phyloP scores from a whole-genome alignment of 805 yeast genomes.

The Candida jianshihensis region DNA sequence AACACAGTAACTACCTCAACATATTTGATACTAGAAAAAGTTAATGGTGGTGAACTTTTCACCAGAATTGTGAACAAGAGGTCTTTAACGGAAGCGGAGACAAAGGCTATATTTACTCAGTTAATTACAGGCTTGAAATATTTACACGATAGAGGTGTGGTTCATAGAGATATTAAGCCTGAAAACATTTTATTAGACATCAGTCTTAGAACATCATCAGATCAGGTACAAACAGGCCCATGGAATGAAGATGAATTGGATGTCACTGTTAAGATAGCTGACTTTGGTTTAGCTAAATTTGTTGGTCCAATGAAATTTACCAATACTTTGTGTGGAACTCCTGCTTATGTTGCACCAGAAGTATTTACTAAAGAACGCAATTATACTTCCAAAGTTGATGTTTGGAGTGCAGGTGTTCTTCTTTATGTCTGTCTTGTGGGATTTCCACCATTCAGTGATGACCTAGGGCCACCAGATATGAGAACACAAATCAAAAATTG shows the following conservation, averaged over 20 bases:
- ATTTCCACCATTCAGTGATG: conserved; percentile 81
- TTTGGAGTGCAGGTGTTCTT: conserved; percentile 80
- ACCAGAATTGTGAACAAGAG: conserved; percentile 65
- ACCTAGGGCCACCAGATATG: conserved; percentile 73
- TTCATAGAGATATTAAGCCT: conserved; percentile 76
- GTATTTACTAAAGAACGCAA: conserved; percentile 44
- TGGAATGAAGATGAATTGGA: conserved; percentile 50
- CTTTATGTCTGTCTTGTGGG: conserved; percentile 77
- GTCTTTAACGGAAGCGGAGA: conserved; percentile 52
- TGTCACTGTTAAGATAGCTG: conserved; percentile 69
- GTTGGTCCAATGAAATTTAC: conserved; percentile 71
- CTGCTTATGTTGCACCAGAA: conserved; percentile 85
- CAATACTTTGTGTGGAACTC: conserved; percentile 78
- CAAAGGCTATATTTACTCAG: conserved; percentile 57
- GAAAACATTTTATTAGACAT: conserved; percentile 58
- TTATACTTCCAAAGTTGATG: conserved; percentile 66
- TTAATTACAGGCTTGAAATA: conserved; percentile 57
- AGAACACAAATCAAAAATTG: conserved; percentile 65
- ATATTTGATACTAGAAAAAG: conserved; percentile 64
- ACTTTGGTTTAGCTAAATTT: conserved; percentile 61
- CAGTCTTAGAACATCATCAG: conserved; percentile 31
- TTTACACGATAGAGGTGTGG: conserved; percentile 62
- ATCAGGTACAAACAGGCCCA: conserved; percentile 28
- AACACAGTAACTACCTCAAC: conserved; percentile 35
- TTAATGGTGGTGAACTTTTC: conserved; percentile 70